Percentiles rank a stretch among this genome's conserved stretches.
phyloP scores from a whole-genome alignment of 2,329 filamentous ascomycete genomes.

The Rutstroemia sp. region DNA sequence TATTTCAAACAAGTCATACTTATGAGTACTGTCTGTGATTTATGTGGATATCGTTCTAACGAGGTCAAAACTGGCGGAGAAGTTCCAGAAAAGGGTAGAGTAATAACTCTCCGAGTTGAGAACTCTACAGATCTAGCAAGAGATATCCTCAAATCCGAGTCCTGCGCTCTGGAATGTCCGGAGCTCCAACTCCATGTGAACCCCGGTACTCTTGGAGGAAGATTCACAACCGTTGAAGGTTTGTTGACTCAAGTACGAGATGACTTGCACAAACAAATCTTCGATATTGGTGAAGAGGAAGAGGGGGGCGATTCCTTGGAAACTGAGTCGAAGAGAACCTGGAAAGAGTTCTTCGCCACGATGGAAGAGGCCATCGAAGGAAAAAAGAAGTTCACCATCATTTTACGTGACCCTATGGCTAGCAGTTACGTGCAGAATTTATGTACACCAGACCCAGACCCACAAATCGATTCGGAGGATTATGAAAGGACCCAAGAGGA shows the following conservation, averaged over 20 bases:
- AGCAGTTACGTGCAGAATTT: slow-evolving; percentile 92
- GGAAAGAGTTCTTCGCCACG: slow-evolving; percentile 73
- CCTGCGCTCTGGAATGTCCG: slow-evolving; percentile 76
- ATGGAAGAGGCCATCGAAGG: slow-evolving; percentile 75
- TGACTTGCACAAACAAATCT: slow-evolving; percentile 83
- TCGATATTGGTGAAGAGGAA: slow-evolving; percentile 55
- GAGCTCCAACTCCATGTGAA: slow-evolving; percentile 84
- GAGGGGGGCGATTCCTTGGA: slow-evolving; percentile 74
- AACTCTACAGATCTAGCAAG: slow-evolving; percentile 68
- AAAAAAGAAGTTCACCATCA: slow-evolving; percentile 70
- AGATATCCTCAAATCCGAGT: slow-evolving; percentile 95
- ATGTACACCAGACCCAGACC: slow-evolving; percentile 67
- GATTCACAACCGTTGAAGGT: slow-evolving; percentile 95
- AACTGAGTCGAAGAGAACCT: slow-evolving; percentile 57
- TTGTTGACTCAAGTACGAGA: slow-evolving; percentile 86
- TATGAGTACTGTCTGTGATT: slow-evolving; percentile 87
- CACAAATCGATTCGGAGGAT: slow-evolving; percentile 71
- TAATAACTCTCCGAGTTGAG: slow-evolving; percentile 70
- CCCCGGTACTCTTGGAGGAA: slow-evolving; percentile 86
- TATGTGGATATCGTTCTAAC: slow-evolving; percentile 90
- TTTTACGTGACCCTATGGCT: slow-evolving; percentile 81
- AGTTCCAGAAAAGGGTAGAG: slow-evolving; percentile 77
- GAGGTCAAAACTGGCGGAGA: slow-evolving; percentile 97
- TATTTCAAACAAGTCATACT: slow-evolving; percentile 97
- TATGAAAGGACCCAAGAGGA: slow-evolving; percentile 88